These are phyloP conservation scores for Yamadazyma sp. DNA, from an alignment of 1,139 yeast species.

Conservation along the genomic window DNA sequence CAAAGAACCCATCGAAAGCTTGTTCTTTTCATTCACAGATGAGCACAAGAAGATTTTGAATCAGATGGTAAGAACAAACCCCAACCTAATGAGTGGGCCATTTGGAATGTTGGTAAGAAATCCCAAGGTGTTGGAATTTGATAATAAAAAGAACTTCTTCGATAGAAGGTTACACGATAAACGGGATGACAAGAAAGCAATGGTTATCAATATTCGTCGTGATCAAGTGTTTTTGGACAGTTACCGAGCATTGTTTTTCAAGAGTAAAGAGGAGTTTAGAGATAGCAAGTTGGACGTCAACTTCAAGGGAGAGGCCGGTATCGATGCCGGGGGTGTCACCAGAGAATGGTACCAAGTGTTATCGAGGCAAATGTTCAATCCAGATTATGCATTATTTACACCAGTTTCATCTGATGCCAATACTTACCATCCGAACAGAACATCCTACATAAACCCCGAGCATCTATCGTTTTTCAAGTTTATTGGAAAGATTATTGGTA, in stretches of 20 bases:
- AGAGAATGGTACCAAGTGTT: conserved; percentile 97
- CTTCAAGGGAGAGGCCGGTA: conserved; percentile 93
- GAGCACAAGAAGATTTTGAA: conserved; percentile 87
- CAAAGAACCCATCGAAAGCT: conserved; percentile 72
- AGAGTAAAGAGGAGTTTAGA: conserved; percentile 72
- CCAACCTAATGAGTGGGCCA: conserved; percentile 95
- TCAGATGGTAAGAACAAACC: conserved; percentile 88
- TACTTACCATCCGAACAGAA: conserved; percentile 93
- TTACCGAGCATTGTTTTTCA: conserved; percentile 80
- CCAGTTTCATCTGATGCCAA: conserved; percentile 93
- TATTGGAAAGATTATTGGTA: conserved; percentile 91
- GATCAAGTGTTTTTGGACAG: conserved; percentile 93
- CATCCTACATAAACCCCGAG: conserved; percentile 91
- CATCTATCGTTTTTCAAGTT: conserved; percentile 91
- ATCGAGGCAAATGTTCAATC: conserved; percentile 93
- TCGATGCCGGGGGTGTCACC: conserved; percentile 98
- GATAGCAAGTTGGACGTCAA: conserved; percentile 72
- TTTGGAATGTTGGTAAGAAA: conserved; percentile 87
- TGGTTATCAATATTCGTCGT: conserved; percentile 73
- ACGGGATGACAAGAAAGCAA: conserved; percentile 44
- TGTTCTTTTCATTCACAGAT: conserved; percentile 86
- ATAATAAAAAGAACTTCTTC: conserved; percentile 86
- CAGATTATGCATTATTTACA: conserved; percentile 88
- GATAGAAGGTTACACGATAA: conserved; percentile 64
- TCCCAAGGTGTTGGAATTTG: conserved; percentile 90